Evolutionary conservation across 352 stramenopile genomes (phyloP).

Genomic region (Thalassiosira exigua): DNA sequence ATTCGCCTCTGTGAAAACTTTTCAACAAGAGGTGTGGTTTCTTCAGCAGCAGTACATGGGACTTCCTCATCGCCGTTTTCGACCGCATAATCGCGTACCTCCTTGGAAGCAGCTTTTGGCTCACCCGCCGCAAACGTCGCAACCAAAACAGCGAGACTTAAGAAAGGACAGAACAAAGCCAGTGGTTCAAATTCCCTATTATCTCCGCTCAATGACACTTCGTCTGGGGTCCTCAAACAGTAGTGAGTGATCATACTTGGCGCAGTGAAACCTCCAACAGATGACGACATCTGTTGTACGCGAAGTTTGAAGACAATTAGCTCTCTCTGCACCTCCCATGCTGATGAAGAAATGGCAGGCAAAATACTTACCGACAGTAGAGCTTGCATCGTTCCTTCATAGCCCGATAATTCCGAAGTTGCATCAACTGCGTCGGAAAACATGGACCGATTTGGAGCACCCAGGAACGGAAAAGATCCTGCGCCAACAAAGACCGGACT

Average conservation of each 20-base stretch:
- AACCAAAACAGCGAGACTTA: constrained; percentile 47
- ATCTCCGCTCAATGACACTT: constrained; percentile 61
- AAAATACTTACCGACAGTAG: constrained; percentile 67
- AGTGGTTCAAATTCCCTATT: constrained; percentile 58
- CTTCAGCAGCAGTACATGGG: too few species aligned
- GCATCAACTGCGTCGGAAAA: constrained; percentile 67
- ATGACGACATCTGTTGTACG: constrained; percentile 42
- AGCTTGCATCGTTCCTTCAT: constrained; percentile 73
- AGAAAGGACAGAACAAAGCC: constrained; percentile 51
- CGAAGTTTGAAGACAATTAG: constrained; percentile 53
- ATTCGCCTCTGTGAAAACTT: not conserved
- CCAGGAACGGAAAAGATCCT: constrained; percentile 69
- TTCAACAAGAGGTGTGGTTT: constrained; percentile 7
- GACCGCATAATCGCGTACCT: constrained; percentile 9
- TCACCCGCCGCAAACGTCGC: constrained; percentile 26
- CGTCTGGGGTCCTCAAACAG: constrained; percentile 59
- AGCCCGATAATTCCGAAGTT: constrained; percentile 41
- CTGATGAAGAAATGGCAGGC: too few species aligned
- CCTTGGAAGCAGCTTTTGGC: not conserved
- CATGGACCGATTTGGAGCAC: constrained; percentile 61
- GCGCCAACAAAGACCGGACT: constrained; percentile 55
- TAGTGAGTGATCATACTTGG: constrained; percentile 43
- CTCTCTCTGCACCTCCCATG: too few species aligned
- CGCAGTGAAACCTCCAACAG: constrained; percentile 41
- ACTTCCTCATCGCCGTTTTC: not conserved